Evolutionary conservation across 306 rosid genomes (phyloP).

Genomic region (Vigna reflexopilosa): DNA sequence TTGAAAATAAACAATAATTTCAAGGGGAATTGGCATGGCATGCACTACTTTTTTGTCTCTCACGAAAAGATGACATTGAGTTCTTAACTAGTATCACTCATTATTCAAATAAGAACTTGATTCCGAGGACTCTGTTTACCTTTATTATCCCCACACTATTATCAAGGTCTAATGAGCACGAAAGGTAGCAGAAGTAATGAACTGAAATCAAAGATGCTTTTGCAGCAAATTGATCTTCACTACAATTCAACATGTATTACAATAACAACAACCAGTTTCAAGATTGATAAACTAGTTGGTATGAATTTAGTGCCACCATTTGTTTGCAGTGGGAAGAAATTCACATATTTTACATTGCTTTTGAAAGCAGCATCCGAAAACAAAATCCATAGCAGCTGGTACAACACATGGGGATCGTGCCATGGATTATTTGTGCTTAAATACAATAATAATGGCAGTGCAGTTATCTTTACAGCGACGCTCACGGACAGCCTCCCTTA

Average conservation of each 20-base stretch:
- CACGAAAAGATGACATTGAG: background rate
- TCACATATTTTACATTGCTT: conserved; percentile 34
- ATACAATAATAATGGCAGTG: conserved; percentile 73
- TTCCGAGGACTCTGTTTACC: background rate
- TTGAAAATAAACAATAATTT: background rate
- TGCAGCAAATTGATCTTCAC: conserved; percentile 15
- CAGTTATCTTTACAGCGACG: conserved; percentile 92
- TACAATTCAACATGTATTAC: conserved; percentile 32
- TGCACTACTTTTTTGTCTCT: background rate
- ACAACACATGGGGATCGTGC: conserved; percentile 4
- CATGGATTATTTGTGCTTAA: conserved; percentile 55
- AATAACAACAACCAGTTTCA: conserved; percentile 40
- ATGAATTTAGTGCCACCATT: background rate
- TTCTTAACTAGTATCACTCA: conserved; percentile 1
- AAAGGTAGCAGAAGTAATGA: background rate
- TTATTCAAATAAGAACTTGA: background rate
- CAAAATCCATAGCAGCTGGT: conserved; percentile 21
- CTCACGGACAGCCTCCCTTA: conserved; percentile 84
- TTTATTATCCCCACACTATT: background rate
- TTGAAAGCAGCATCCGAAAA: conserved; percentile 33
- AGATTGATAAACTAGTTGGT: background rate
- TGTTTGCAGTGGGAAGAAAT: conserved; percentile 18
- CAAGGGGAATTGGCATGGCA: background rate
- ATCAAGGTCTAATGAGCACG: background rate
- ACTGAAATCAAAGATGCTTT: conserved; percentile 10